Base-by-base conservation (phyloP, 2,329 filamentous ascomycete species). In the Chrysosporium queenslandicum region DNA sequence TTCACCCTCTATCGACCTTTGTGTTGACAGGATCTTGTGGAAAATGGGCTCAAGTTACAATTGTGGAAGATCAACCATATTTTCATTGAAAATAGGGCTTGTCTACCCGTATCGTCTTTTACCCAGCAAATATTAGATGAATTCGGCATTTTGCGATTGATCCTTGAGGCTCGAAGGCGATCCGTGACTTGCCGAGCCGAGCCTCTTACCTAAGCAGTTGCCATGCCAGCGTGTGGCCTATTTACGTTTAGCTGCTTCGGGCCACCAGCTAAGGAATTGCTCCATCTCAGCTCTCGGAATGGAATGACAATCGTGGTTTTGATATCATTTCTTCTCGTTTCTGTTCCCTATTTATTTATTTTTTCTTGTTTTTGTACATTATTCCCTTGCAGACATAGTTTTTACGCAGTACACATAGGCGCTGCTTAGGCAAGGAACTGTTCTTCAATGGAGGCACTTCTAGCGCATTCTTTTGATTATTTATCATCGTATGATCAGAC, bases 401-500 rank as follows among this genome's bases (percentile, higher is more conserved):
- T 12, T 47, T 47, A 37, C 32, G 4, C 2, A 25, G 30, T 34
- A 34, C 29, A 14, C 4, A 46, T 32, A 20, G 25, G n/a, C 7
- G 18, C 16, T 2, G 7, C 18, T 23, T 21, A 4, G n/a, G 43
- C 43, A 30, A 6, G 30, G 36, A 3, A 25, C 25, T 6, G 27
- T 32, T 7, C 45, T 36, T 46, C 46, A 40, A 97, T 97, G 92
- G 92, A 97, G 74, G 82, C 86, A 49, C 79, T 97, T 25, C 77
- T 97, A 52, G 94, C 88, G 41, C 82, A 94, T 67, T 89, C 91
- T 56, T 97, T 97, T 71, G 90, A 96, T 74, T 94, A 94, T 71
- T 84, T 96, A 59, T 94, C 90, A 56, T 96, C 90, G 46, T 90
- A 90, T 68, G 89, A 96, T 63, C 83, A 83, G 53, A 77, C 79